Conservation (phyloP, 805 yeast species). For the Tetrapisispora namnaoensis region DNA sequence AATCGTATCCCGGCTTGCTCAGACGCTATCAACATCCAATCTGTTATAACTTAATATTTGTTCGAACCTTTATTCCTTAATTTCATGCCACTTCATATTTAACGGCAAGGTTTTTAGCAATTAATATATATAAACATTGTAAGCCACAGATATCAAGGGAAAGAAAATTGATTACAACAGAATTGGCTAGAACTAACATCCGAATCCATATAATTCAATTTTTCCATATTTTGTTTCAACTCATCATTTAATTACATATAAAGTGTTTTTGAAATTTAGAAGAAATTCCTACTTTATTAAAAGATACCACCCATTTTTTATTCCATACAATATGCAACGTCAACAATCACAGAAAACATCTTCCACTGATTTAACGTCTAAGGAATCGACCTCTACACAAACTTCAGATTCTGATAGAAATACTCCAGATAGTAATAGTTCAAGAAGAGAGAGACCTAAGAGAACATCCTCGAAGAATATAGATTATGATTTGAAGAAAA, state of each 20-base stretch:
- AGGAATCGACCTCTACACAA: neutral
- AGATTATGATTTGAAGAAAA: slow-evolving; percentile 26
- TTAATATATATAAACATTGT: too few relatives aligned
- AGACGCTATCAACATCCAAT: too few relatives aligned
- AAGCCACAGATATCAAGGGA: neutral
- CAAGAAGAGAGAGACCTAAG: slow-evolving; percentile 15
- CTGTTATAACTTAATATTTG: too few relatives aligned
- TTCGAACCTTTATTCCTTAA: too few relatives aligned
- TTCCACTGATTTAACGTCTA: neutral
- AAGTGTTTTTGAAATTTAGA: neutral
- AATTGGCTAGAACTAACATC: neutral
- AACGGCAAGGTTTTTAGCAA: too few relatives aligned
- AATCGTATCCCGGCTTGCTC: too few relatives aligned
- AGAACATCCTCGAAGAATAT: slow-evolving; percentile 24
- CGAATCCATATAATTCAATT: too few relatives aligned
- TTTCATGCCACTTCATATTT: too few relatives aligned
- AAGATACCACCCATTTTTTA: neutral
- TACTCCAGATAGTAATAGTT: neutral
- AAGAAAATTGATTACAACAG: neutral
- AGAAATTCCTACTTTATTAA: too few relatives aligned
- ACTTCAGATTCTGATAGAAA: neutral
- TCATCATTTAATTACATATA: neutral
- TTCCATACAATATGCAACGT: neutral
- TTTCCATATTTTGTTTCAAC: neutral
- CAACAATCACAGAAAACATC: neutral